Base-by-base conservation (phyloP, 495 filamentous ascomycete species). In the Parachaetomium inaequale region DNA sequence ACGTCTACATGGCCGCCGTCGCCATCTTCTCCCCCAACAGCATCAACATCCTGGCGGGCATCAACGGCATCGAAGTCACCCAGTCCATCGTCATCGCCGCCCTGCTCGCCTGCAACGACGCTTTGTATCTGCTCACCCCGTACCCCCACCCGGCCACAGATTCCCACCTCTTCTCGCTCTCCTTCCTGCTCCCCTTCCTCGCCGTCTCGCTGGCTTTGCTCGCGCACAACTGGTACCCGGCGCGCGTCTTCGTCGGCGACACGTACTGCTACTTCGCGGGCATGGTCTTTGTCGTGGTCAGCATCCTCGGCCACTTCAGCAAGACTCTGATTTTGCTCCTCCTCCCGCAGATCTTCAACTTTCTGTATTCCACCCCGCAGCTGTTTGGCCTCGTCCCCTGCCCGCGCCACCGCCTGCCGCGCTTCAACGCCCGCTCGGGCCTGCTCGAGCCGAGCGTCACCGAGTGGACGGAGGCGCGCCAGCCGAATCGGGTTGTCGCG, bases 231-330 rank as follows among this genome's bases (percentile, higher is more conserved):
- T 96, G 92, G 91, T 99, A 93, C 72, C 94, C 94, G 2, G 90
- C 93, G 15, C 86, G 85, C 58, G 95, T 96, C 2, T 99, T 99
- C 69, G 93, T 96, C 1, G 94, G 94, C 26, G 94, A 99, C 71
- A 99, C 94, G 19, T 99, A 98, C 78, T 99, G 94, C 81, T 99
- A 99, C 74, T 96, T 99, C 68, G 93, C 94, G 0, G 94, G 94
- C 60, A 99, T 98, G 93, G 91, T 96, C 12, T 98, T 99, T 69
- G 95, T 92, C 19, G 92, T 97, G 57, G 94, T 98, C 62, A 91
- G 91, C 51, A 96, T 99, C 61, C 79, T 96, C 25, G 94, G 94
- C 1, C 94, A 99, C 76, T 99, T 99, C 75, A 93, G 89, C 79
- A 99, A 99, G 78, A 99, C 94, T 21, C 79, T 99, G 45, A 82